Evolutionary conservation across 2,329 filamentous ascomycete genomes (phyloP), one percentile per base, ranked within the genome.

Genomic region (Pyricularia sp.): DNA sequence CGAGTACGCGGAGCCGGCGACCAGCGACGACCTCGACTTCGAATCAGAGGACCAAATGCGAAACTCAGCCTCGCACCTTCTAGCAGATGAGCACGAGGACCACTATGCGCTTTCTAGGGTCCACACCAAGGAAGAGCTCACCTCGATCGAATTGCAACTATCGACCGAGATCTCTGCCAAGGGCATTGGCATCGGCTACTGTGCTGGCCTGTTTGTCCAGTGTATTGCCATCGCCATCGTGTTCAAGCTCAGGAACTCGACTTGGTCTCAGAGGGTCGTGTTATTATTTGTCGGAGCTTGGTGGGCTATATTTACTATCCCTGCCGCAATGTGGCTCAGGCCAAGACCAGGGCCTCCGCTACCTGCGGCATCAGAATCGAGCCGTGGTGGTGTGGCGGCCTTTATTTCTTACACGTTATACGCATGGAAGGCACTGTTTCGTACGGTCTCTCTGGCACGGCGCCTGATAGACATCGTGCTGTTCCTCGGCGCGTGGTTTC

Each of bases 271-370:
- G 64, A 89, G 94, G 3, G 84, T 98, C 3, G 94, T 95, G 0
- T 85, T 99, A 11, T 93, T 96, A 77, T 80, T 94, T 69, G 89
- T 98, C 68, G 95, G 95, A 42, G 78, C 88, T 31, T 99, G 95
- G 95, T 99, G 95, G 95, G 88, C 94, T 64, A 70, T 91, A 42
- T 98, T 99, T 77, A 96, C 92, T 3, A 88, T 98, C 69, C 95
- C 95, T 0, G 89, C 93, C 0, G 92, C 92, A 2, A 79, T 96
- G 73, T 97, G 93, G 91, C 84, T 99, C 33, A 89, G 94, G 59
- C 89, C 94, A 4, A 88, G 95, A 67, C 95, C 95, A 1, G 95
- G 95, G 0, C 95, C 95, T 31, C 93, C 94, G 0, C 79, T 97
- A 10, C 83, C 84, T 2, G 76, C 73, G 4, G 71, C 75, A 2